Evolutionary conservation across 139 green algal genomes (phyloP).

Genomic region (Coelastrella sp.): DNA sequence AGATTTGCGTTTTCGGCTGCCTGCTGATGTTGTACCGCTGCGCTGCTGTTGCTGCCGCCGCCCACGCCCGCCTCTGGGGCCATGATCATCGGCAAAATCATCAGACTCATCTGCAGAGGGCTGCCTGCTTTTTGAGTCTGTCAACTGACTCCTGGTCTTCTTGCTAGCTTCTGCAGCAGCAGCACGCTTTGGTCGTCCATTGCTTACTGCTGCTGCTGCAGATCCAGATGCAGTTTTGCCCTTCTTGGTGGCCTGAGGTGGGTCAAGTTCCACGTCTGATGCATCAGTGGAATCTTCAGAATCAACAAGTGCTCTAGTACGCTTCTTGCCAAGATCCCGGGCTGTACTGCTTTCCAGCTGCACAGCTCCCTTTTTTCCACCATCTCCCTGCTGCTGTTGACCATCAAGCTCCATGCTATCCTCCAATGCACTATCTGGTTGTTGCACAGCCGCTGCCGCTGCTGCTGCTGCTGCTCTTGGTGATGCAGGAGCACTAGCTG

Average conservation of each 20-base stretch:
- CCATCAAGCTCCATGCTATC: constrained; percentile 34
- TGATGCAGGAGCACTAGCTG: background rate
- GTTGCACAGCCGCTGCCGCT: constrained; percentile 9
- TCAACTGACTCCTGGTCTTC: background rate
- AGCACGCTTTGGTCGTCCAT: background rate
- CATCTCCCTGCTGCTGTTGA: background rate
- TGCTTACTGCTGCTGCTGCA: constrained; percentile 29
- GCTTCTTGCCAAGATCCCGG: background rate
- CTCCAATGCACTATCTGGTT: background rate
- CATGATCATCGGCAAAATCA: too few species aligned
- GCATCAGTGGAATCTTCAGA: constrained; percentile 13
- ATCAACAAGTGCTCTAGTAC: background rate
- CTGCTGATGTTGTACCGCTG: background rate
- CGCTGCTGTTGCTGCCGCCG: background rate
- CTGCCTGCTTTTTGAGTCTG: background rate
- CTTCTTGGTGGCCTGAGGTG: background rate
- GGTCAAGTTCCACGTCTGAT: background rate
- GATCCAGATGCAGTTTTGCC: background rate
- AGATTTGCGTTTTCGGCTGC: background rate
- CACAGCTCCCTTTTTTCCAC: background rate
- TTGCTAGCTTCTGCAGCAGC: background rate
- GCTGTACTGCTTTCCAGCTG: background rate
- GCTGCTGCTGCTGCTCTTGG: background rate
- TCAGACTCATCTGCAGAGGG: background rate
- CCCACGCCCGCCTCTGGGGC: background rate